Percentiles rank a stretch among this genome's conserved stretches.
These are phyloP conservation scores for Prinsepia uniflora DNA, from an alignment of 306 rosid genomes.

Conservation along the genomic window DNA sequence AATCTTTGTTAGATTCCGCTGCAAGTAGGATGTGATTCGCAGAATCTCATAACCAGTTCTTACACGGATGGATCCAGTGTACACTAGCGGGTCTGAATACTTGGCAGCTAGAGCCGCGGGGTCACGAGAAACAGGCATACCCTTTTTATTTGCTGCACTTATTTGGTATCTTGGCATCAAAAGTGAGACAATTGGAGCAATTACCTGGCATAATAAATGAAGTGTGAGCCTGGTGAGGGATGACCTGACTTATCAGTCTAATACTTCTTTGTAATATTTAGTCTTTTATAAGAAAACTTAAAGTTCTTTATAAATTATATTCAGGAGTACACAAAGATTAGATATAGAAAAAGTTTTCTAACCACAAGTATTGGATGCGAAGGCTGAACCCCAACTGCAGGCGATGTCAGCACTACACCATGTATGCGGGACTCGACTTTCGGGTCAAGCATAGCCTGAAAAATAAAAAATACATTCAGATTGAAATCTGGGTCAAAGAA, in stretches of 20 bases:
- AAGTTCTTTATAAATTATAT: background rate
- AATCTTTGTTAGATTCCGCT: slow-evolving; percentile 57
- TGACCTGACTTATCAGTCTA: background rate
- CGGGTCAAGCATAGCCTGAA: slow-evolving; percentile 77
- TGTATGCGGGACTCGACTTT: slow-evolving; percentile 51
- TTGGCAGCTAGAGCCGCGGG: slow-evolving; percentile 75
- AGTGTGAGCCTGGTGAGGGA: background rate
- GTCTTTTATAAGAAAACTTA: background rate
- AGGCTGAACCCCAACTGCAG: slow-evolving; percentile 86
- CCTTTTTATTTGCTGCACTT: slow-evolving; percentile 57
- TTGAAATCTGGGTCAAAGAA: background rate
- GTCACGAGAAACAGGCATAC: slow-evolving; percentile 59
- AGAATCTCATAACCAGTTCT: slow-evolving; percentile 87
- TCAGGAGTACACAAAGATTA: background rate
- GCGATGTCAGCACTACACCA: slow-evolving; percentile 78
- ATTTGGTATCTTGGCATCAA: slow-evolving; percentile 69
- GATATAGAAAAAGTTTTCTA: slow-evolving; percentile 22
- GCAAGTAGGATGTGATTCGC: slow-evolving; percentile 55
- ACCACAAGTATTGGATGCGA: slow-evolving; percentile 72
- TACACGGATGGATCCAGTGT: slow-evolving; percentile 63
- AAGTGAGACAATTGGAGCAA: slow-evolving; percentile 71
- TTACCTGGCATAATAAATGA: slow-evolving; percentile 38
- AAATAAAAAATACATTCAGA: background rate
- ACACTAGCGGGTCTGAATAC: slow-evolving; percentile 85
- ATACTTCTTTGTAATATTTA: background rate